phyloP scores from a whole-genome alignment of 78 protist species.

The Isochrysis galbana region DNA sequence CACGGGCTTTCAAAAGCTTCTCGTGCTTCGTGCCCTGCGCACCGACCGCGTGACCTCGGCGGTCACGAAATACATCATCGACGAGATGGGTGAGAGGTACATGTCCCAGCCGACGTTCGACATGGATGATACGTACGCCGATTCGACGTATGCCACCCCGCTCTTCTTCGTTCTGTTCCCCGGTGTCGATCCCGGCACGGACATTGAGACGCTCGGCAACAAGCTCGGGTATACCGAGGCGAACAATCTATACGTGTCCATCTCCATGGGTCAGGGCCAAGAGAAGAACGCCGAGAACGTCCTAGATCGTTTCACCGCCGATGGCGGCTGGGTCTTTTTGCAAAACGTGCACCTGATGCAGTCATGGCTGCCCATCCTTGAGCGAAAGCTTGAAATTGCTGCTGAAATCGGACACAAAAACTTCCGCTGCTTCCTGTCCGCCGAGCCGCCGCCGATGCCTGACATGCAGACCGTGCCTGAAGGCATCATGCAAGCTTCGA shows the following conservation, averaged over 20 bases:
- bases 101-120: constrained; percentile 32
- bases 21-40: constrained; percentile 56
- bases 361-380: constrained; percentile 61
- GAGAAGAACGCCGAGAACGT: constrained; percentile 64
- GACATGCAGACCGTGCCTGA: constrained; percentile 46
- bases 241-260: constrained; percentile 42
- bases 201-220: constrained; percentile 47
- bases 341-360: constrained; percentile 71
- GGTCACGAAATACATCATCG: constrained; percentile 24
- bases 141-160: constrained; percentile 45
- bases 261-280: constrained; percentile 79
- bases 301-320: constrained; percentile 46
- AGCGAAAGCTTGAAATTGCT: constrained; percentile 61
- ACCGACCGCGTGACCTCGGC: constrained; percentile 66
- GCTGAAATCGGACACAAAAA: constrained; percentile 41
- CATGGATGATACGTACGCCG: constrained; percentile 44
- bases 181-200: constrained; percentile 65
- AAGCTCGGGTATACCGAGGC: constrained; percentile 37
- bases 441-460: constrained; percentile 59
- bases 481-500: constrained; percentile 61
- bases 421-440: constrained; percentile 68
- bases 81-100: constrained; percentile 35
- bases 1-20: constrained; percentile 48
- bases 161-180: constrained; percentile 69
- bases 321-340: constrained; percentile 65